phyloP scores from a whole-genome alignment of 176 grass and related monocot genomes.

The Hsuehochloa calcarea region DNA sequence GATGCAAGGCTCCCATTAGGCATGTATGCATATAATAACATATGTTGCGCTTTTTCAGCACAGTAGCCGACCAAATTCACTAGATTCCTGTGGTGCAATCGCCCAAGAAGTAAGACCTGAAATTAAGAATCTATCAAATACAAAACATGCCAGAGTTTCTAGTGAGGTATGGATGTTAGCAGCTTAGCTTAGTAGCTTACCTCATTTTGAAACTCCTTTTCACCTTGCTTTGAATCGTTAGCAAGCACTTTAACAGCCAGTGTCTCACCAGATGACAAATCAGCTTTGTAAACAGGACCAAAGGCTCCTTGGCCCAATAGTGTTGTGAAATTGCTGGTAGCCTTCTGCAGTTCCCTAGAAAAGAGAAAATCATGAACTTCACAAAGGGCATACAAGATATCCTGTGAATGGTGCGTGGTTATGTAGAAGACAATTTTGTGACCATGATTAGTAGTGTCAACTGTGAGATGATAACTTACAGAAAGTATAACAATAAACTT shows the following conservation, averaged over 20 bases:
- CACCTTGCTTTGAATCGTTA: constrained; percentile 88
- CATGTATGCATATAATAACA: constrained; percentile 96
- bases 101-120: constrained; percentile 87
- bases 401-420: background rate
- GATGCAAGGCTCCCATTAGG: constrained; percentile 88
- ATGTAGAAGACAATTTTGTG: background rate
- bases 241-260: constrained; percentile 93
- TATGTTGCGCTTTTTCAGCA: constrained; percentile 86
- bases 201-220: constrained; percentile 97
- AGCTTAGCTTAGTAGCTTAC: constrained; percentile 18
- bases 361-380: constrained; percentile 18
- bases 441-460: background rate
- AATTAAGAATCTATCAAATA: constrained; percentile 37
- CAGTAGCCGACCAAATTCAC: constrained; percentile 99
- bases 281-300: constrained; percentile 91
- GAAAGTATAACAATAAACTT: background rate
- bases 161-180: constrained; percentile 11
- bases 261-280: constrained; percentile 81
- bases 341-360: constrained; percentile 86
- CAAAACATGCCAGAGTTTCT: constrained; percentile 17
- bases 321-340: constrained; percentile 86
- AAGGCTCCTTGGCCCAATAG: constrained; percentile 88
- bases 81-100: constrained; percentile 95
- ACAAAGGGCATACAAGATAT: constrained; percentile 15
- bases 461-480: background rate